Conservation (phyloP, 306 rosid species). For the Calophaca sinica region DNA sequence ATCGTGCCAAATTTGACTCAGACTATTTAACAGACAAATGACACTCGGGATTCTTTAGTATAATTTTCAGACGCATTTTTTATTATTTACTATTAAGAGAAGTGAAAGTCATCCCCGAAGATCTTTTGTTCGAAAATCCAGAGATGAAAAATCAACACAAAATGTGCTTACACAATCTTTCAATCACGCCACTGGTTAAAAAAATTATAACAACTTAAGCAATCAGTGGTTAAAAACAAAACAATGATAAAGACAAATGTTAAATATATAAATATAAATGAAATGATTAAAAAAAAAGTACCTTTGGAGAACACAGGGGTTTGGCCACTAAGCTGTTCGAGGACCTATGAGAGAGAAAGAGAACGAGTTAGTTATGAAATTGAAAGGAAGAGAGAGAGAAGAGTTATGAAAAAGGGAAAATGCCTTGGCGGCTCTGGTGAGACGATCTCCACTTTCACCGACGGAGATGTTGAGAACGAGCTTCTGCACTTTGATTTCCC, state of each 20-base stretch:
- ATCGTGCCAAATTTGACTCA: no score
- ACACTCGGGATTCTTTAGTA: not conserved
- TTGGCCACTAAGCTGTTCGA: slow-evolving; percentile 89
- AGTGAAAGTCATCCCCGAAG: not conserved
- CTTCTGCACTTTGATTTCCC: slow-evolving; percentile 84
- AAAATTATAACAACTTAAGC: not conserved
- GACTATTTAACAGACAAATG: not conserved
- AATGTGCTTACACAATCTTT: not conserved
- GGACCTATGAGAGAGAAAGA: slow-evolving; percentile 49
- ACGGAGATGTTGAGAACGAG: slow-evolving; percentile 84
- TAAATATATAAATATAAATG: no score
- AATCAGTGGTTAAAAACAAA: not conserved
- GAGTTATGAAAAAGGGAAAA: not conserved
- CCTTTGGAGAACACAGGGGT: slow-evolving; percentile 83
- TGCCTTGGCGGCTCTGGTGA: slow-evolving; percentile 84
- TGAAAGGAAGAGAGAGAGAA: not conserved
- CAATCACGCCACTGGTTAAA: not conserved
- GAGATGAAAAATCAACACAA: no score
- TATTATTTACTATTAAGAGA: not conserved
- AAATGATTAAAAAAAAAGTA: not conserved
- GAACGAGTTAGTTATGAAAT: not conserved
- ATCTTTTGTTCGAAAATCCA: not conserved
- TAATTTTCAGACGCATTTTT: not conserved
- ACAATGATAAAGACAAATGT: not conserved
- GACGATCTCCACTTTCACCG: slow-evolving; percentile 87